Conservation (phyloP, 495 filamentous ascomycete species). For the Trichoderma parareesei region DNA sequence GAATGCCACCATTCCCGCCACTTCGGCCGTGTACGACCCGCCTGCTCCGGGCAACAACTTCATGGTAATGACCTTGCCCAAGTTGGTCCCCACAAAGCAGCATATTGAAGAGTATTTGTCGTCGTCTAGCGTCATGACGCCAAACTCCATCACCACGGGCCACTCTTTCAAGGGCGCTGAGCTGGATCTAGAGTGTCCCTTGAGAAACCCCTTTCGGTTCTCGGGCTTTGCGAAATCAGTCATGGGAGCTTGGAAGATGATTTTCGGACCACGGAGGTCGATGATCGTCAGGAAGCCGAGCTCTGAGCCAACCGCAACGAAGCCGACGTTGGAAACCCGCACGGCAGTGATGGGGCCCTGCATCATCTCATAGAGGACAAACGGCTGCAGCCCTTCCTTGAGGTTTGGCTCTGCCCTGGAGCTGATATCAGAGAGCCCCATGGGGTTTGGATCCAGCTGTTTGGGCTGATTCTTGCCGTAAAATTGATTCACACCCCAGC, state of each 20-base stretch:
- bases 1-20: slow-evolving; percentile 56
- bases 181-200: slow-evolving; percentile 25
- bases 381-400: slow-evolving; percentile 73
- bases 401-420: slow-evolving; percentile 70
- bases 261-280: slow-evolving; percentile 76
- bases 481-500: slow-evolving; percentile 72
- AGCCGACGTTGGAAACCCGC: slow-evolving; percentile 82
- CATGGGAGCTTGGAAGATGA: slow-evolving; percentile 69
- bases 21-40: slow-evolving; percentile 60
- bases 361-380: slow-evolving; percentile 71
- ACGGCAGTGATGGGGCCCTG: slow-evolving; percentile 70
- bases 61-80: slow-evolving; percentile 77
- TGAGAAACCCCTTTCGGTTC: slow-evolving; percentile 62
- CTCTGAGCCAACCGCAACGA: slow-evolving; percentile 79
- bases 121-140: slow-evolving; percentile 83
- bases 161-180: slow-evolving; percentile 53
- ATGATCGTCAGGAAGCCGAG: slow-evolving; percentile 69
- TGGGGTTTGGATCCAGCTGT: slow-evolving; percentile 48
- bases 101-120: slow-evolving; percentile 92
- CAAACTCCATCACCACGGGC: slow-evolving; percentile 76
- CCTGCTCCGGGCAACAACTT: slow-evolving; percentile 69
- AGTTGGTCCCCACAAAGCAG: slow-evolving; percentile 82
- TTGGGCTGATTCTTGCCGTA: slow-evolving; percentile 43
- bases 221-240: slow-evolving; percentile 58
- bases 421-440: slow-evolving; percentile 61